Base-by-base conservation (phyloP, 495 filamentous ascomycete species). In the Aspergillus steynii region DNA sequence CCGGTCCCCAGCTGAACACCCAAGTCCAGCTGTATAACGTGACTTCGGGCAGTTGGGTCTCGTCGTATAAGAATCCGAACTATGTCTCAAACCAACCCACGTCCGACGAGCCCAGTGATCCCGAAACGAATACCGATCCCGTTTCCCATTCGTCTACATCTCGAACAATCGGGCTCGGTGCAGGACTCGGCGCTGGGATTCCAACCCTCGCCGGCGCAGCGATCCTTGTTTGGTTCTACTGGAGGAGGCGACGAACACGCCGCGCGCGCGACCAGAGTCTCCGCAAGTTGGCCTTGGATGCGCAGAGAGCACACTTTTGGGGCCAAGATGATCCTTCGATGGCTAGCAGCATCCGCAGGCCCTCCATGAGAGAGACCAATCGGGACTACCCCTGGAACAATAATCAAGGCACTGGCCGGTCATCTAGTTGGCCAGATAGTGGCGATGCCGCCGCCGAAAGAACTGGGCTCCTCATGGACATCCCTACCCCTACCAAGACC, bases 11-110 rank as follows among this genome's bases (percentile, higher is more conserved):
- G 54, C 57, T 59, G 29, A 87, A 82, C 62, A 74, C 71, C 0
- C 68, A 79, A 50, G 74, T 83, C 15, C 85, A 86, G 62, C 89
- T 97, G 59, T 91, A 91, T 64, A 95, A 97, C 65, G 80, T 89
- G 10, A 90, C 89, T 2, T 90, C 90, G 2, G 85, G 82, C 68
- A 77, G 71, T 12, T 97, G 92, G 92, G 69, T 85, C 0, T 75
- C 82, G 4, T 79, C 79, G 0, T 98, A 97, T 68, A 82, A 80
- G 47, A 86, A 87, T 60, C 86, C 88, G 0, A 63, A 64, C 2
- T 58, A 56, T 12, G 58, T 31, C 2, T 42, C 51, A n/a, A 34
- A 42, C 1, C 28, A 53, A 8, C 34, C 60, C 12, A 51, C 55
- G 0, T 25, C 27, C 14, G 28, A 25, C 2, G 52, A 51, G n/a